Evolutionary conservation across 495 filamentous ascomycete genomes (phyloP).

Genomic region (Hyaloscypha finlandica): DNA sequence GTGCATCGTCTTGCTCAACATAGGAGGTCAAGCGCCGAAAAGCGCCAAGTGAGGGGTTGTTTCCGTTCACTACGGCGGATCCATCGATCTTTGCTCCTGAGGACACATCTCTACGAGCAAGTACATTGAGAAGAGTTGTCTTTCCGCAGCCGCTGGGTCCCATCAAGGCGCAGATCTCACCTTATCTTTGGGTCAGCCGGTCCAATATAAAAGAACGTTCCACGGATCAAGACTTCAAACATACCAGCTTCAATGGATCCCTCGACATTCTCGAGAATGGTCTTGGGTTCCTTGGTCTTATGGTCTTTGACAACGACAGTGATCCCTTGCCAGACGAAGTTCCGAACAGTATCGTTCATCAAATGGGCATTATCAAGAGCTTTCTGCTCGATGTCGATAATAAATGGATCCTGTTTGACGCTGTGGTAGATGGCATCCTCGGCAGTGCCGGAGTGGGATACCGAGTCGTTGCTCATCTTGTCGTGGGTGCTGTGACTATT

Average conservation of each 20-base stretch:
- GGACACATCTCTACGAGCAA: constrained; percentile 48
- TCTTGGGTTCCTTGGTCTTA: constrained; percentile 58
- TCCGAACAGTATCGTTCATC: constrained; percentile 39
- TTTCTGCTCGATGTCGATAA: constrained; percentile 30
- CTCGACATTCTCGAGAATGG: constrained; percentile 53
- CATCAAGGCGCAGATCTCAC: constrained; percentile 65
- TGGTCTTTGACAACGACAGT: constrained; percentile 71
- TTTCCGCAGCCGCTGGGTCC: constrained; percentile 68
- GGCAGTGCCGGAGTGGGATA: neutral
- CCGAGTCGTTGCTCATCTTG: neutral
- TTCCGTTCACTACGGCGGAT: constrained; percentile 60
- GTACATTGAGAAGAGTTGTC: constrained; percentile 63
- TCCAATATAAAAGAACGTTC: neutral
- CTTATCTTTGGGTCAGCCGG: neutral
- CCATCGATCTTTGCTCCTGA: constrained; percentile 21
- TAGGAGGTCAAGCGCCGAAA: constrained; percentile 63
- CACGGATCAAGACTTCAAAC: neutral
- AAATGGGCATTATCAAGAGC: constrained; percentile 38
- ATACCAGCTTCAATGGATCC: constrained; percentile 54
- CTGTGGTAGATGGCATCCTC: neutral
- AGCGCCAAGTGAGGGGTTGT: constrained; percentile 34
- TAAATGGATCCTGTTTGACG: constrained; percentile 13
- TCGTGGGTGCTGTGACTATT: neutral
- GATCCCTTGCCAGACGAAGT: constrained; percentile 62
- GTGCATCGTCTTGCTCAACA: constrained; percentile 83